Conservation (phyloP, 2,329 filamentous ascomycete species). For the Fusarium miscanthi region DNA sequence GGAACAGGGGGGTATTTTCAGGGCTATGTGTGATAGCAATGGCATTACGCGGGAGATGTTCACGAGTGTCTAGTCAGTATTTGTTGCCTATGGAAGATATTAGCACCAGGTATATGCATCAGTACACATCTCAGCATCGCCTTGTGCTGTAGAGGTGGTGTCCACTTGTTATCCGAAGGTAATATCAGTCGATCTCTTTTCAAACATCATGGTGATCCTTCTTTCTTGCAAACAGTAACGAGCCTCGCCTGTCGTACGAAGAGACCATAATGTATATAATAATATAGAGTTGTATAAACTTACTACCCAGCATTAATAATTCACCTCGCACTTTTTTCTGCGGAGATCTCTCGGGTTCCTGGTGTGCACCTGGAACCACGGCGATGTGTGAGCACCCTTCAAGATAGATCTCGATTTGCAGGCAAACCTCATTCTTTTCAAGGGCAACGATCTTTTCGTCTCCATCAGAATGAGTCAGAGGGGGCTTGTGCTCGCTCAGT, state of each 20-base stretch:
- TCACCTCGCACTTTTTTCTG: not conserved
- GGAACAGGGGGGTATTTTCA: not conserved
- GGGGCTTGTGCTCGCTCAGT: constrained; percentile 4
- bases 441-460: not conserved
- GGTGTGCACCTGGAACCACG: constrained; percentile 3
- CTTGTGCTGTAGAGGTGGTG: not conserved
- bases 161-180: not conserved
- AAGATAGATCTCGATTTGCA: constrained; percentile 23
- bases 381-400: not conserved
- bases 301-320: too few species aligned
- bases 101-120: accelerated
- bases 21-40: not conserved
- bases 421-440: not conserved
- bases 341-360: not conserved
- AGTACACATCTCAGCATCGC: not conserved
- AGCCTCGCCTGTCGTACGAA: not conserved
- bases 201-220: not conserved
- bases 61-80: not conserved
- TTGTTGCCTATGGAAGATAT: not conserved
- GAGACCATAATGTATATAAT: too few species aligned
- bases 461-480: not conserved
- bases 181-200: not conserved
- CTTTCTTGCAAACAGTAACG: accelerated
- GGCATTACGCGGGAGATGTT: not conserved
- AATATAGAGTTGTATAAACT: too few species aligned